Evolutionary conservation across 805 yeast genomes (phyloP).

Genomic region (Pichia cabralensis): DNA sequence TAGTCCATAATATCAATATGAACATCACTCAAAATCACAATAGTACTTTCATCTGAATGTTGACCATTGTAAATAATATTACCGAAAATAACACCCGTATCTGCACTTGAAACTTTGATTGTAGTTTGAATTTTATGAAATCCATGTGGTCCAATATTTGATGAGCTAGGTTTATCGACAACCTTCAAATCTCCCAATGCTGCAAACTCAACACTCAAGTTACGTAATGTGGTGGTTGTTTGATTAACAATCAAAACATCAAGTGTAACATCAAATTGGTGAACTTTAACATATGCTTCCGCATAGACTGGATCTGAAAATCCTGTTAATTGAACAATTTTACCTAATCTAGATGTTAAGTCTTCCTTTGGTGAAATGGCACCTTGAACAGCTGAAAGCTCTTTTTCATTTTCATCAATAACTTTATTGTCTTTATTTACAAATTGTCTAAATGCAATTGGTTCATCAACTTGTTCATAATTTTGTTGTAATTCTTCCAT

Average conservation of each 20-base stretch:
- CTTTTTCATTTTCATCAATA: slow-evolving; percentile 44
- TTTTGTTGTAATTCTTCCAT: slow-evolving; percentile 49
- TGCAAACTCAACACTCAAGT: slow-evolving; percentile 89
- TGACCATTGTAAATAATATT: slow-evolving; percentile 95
- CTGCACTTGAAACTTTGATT: slow-evolving; percentile 91
- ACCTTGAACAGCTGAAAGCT: slow-evolving; percentile 46
- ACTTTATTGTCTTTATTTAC: slow-evolving; percentile 32
- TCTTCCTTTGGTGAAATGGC: slow-evolving; percentile 44
- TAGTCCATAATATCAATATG: slow-evolving; percentile 97
- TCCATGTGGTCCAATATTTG: slow-evolving; percentile 94
- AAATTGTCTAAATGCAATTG: slow-evolving; percentile 72
- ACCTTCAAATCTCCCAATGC: slow-evolving; percentile 94
- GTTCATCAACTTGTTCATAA: slow-evolving; percentile 71
- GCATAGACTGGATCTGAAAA: slow-evolving; percentile 97
- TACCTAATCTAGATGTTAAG: slow-evolving; percentile 69
- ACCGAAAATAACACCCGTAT: slow-evolving; percentile 96
- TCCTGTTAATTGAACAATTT: slow-evolving; percentile 92
- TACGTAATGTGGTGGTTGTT: slow-evolving; percentile 82
- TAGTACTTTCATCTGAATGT: slow-evolving; percentile 79
- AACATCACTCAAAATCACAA: slow-evolving; percentile 87
- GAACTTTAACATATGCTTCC: slow-evolving; percentile 93
- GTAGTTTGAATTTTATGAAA: slow-evolving; percentile 86
- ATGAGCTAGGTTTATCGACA: slow-evolving; percentile 81
- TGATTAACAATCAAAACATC: slow-evolving; percentile 93
- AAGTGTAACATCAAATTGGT: slow-evolving; percentile 89